A percentile compares a stretch with the other conserved stretches of the same genome.
Evolutionary conservation across 1,284 basidiomycete genomes (phyloP).

Genomic region (Crucibulum parvulum): DNA sequence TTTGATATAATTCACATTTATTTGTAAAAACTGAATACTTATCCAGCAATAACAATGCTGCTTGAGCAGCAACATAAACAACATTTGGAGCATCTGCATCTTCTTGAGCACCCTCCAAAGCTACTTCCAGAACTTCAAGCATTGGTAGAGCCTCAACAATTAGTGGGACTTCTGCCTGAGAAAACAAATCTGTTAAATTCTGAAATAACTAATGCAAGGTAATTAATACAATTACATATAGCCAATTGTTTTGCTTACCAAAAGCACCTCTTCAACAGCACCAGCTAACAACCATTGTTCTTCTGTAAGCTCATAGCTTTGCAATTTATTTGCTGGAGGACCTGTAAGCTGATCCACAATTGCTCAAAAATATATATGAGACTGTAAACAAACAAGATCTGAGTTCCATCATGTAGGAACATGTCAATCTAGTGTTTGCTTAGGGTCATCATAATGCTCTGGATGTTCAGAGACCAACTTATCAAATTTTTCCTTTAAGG

Average conservation of each 20-base stretch:
- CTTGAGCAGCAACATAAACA: slow-evolving; percentile 18
- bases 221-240: not conserved
- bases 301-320: not conserved
- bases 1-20: slow-evolving; percentile 19
- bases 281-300: not conserved
- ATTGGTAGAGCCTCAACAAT: slow-evolving; percentile 23
- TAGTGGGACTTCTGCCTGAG: slow-evolving; percentile 19
- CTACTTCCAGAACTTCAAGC: slow-evolving; percentile 12
- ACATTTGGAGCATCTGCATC: slow-evolving; percentile 8
- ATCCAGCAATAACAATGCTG: slow-evolving; percentile 17
- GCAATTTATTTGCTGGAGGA: not conserved
- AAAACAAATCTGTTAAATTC: slow-evolving; percentile 17
- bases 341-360: not conserved
- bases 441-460: slow-evolving; percentile 1
- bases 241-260: not conserved
- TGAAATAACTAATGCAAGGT: slow-evolving; percentile 17
- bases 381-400: slow-evolving; percentile 4
- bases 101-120: slow-evolving; percentile 5
- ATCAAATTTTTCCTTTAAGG: slow-evolving; percentile 19
- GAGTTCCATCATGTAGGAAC: slow-evolving; percentile 17
- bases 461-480: slow-evolving; percentile 8
- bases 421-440: slow-evolving; percentile 1
- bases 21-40: slow-evolving; percentile 17
- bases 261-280: not conserved
- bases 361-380: not conserved